phyloP scores from a whole-genome alignment of 805 yeast genomes.

The Cyberlindnera mrakii region DNA sequence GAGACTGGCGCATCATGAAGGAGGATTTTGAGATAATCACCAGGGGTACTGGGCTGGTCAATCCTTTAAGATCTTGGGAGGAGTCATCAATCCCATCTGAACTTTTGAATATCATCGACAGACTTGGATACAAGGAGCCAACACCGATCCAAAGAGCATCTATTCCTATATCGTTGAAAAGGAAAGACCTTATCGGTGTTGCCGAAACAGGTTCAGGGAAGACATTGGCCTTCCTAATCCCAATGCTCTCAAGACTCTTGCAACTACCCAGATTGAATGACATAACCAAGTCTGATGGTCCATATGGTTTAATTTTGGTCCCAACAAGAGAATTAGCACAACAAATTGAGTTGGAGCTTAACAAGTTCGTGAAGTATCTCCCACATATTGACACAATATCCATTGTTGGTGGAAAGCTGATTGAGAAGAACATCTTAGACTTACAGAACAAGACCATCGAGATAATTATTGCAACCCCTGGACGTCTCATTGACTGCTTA shows the following conservation, averaged over 20 bases:
- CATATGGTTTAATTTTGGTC: slow-evolving; percentile 70
- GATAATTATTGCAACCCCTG: slow-evolving; percentile 90
- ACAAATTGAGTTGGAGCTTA: slow-evolving; percentile 69
- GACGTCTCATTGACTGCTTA: slow-evolving; percentile 76
- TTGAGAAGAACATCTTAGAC: slow-evolving; percentile 62
- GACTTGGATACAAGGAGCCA: slow-evolving; percentile 54
- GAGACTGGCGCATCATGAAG: slow-evolving; percentile 87
- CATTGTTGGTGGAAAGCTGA: slow-evolving; percentile 85
- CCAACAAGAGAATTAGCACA: slow-evolving; percentile 94
- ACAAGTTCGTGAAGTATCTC: slow-evolving; percentile 38
- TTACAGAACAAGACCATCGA: slow-evolving; percentile 32
- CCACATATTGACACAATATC: slow-evolving; percentile 47
- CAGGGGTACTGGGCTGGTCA: slow-evolving; percentile 34
- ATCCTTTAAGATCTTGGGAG: slow-evolving; percentile 71
- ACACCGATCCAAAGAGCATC: slow-evolving; percentile 91
- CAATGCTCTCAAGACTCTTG: slow-evolving; percentile 53
- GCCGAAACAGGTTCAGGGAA: slow-evolving; percentile 98
- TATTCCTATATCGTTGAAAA: slow-evolving; percentile 58
- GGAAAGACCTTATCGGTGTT: slow-evolving; percentile 74
- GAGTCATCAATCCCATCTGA: slow-evolving; percentile 49
- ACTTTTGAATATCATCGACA: slow-evolving; percentile 32
- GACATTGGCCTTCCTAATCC: slow-evolving; percentile 77
- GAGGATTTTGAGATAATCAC: slow-evolving; percentile 69
- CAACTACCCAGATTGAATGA: slow-evolving; percentile 41
- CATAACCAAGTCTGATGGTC: slow-evolving; percentile 51